These are phyloP conservation scores for Penicillium palitans DNA, from an alignment of 2,329 filamentous ascomycete genomes.

Conservation along the genomic window DNA sequence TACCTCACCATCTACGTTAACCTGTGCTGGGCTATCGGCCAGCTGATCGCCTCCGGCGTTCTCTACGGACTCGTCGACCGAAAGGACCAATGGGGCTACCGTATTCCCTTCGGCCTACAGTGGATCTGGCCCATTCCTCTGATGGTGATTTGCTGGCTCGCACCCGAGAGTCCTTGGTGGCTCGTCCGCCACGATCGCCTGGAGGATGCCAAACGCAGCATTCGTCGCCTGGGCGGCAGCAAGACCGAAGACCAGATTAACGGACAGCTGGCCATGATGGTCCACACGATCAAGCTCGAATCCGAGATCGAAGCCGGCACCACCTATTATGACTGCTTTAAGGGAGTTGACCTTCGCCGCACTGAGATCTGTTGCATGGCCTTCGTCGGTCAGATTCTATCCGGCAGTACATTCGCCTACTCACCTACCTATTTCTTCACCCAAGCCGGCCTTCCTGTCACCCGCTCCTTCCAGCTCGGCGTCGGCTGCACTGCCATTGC, in stretches of 20 bases:
- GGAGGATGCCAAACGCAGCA: constrained; percentile 24
- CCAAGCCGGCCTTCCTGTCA: constrained; percentile 40
- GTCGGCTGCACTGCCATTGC: constrained; percentile 55
- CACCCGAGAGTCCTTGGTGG: constrained; percentile 33
- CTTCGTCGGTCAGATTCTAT: constrained; percentile 42
- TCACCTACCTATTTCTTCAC: constrained; percentile 43
- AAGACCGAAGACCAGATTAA: constrained; percentile 28
- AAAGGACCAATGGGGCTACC: constrained; percentile 39
- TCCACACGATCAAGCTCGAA: constrained; percentile 40
- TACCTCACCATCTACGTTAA: constrained; percentile 42
- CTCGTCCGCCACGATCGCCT: constrained; percentile 25
- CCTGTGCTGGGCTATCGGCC: constrained; percentile 41
- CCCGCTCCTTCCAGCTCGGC: constrained; percentile 39
- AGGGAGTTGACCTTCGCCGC: constrained; percentile 37
- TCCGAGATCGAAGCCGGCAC: constrained; percentile 31
- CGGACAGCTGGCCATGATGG: constrained; percentile 37
- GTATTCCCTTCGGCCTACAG: constrained; percentile 38
- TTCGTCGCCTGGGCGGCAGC: constrained; percentile 21
- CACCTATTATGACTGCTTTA: constrained; percentile 35
- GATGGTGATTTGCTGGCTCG: constrained; percentile 24
- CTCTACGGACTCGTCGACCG: constrained; percentile 35
- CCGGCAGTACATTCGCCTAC: constrained; percentile 37
- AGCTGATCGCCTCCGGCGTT: constrained; percentile 30
- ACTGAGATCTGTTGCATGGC: constrained; percentile 45
- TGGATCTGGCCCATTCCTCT: constrained; percentile 31